A percentile compares a stretch with the other conserved stretches of the same genome.
These are phyloP conservation scores for Arthrocladium fulminans DNA, from an alignment of 2,329 filamentous ascomycete genomes.

Conservation along the genomic window DNA sequence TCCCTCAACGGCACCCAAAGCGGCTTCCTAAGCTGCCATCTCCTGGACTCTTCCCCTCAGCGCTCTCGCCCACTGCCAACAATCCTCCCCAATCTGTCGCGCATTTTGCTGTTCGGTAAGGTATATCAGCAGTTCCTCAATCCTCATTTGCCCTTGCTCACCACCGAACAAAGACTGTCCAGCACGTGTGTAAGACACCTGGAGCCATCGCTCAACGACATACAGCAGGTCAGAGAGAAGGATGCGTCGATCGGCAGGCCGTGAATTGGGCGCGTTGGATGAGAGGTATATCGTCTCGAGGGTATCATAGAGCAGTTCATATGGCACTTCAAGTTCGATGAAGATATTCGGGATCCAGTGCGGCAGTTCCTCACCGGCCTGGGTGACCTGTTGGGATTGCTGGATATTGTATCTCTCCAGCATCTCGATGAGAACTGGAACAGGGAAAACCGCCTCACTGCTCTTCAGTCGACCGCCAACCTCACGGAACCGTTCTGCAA, in stretches of 20 bases:
- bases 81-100: background rate
- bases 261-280: slow-evolving; percentile 56
- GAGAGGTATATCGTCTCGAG: slow-evolving; percentile 60
- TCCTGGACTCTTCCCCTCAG: background rate
- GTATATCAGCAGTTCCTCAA: slow-evolving; percentile 34
- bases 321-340: slow-evolving; percentile 52
- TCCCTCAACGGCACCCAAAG: slow-evolving; percentile 5
- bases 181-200: slow-evolving; percentile 42
- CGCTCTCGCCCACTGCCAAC: background rate
- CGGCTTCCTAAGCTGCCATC: slow-evolving; percentile 7
- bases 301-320: slow-evolving; percentile 53
- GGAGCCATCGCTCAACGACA: slow-evolving; percentile 52
- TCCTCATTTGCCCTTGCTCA: slow-evolving; percentile 46
- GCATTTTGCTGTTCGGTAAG: slow-evolving; percentile 4
- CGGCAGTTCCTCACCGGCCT: slow-evolving; percentile 16
- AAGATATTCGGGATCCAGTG: slow-evolving; percentile 59
- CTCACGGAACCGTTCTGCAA: slow-evolving; percentile 46
- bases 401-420: slow-evolving; percentile 47
- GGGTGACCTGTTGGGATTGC: slow-evolving; percentile 36
- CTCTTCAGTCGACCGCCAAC: slow-evolving; percentile 49
- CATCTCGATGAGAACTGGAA: slow-evolving; percentile 45
- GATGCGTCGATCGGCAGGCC: slow-evolving; percentile 43
- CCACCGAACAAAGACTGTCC: slow-evolving; percentile 52
- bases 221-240: slow-evolving; percentile 56
- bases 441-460: slow-evolving; percentile 48